These are phyloP conservation scores for Taiozyma onychis DNA, from an alignment of 1,139 yeast species.

Conservation along the genomic window DNA sequence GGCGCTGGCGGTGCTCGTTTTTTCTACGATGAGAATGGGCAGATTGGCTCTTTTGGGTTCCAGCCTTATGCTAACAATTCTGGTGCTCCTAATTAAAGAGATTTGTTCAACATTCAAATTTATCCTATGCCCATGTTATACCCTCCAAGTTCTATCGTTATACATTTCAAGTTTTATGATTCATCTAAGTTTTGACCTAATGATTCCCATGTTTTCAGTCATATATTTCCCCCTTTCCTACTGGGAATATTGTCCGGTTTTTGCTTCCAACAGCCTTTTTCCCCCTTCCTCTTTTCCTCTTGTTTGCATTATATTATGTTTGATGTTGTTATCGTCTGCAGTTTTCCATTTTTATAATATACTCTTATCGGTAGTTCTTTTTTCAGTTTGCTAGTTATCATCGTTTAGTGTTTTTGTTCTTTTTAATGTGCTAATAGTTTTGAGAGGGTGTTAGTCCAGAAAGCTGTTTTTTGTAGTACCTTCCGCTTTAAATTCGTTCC, in stretches of 20 bases:
- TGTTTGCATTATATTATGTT: neutral
- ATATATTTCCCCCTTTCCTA: neutral
- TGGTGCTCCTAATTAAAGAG: neutral
- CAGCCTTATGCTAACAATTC: neutral
- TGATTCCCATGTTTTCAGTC: neutral
- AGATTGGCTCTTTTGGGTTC: neutral
- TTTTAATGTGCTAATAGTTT: neutral
- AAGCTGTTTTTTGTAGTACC: neutral
- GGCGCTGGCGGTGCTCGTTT: conserved; percentile 1
- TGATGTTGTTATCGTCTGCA: neutral
- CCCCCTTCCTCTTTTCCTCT: neutral
- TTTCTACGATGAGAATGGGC: conserved; percentile 8
- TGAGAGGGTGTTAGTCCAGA: neutral
- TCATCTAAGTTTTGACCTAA: neutral
- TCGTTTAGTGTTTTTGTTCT: neutral
- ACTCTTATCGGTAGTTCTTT: neutral
- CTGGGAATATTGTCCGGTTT: neutral
- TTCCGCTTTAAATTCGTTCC: neutral
- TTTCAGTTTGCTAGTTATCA: neutral
- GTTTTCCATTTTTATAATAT: neutral
- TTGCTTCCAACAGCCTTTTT: neutral
- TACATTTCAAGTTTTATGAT: neutral
- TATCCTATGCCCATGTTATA: neutral
- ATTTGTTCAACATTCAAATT: neutral
- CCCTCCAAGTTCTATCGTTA: neutral